Base-by-base conservation (phyloP, 495 filamentous ascomycete genomes). In the Xylaria intraflava region DNA sequence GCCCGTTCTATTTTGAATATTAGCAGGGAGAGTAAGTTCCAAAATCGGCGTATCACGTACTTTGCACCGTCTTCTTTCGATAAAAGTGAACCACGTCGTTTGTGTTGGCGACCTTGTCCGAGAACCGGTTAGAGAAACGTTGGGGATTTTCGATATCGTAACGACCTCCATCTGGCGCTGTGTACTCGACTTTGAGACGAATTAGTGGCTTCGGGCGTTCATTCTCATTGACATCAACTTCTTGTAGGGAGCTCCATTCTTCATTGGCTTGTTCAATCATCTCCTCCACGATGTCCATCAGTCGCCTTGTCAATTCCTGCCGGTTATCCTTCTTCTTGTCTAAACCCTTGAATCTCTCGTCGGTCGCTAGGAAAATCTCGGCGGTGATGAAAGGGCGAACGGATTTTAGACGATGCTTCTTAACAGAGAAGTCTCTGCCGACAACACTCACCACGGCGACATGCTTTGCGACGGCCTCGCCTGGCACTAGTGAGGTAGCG, bases 121-220 rank as follows among this genome's bases (percentile, higher is more conserved):
- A 78, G 59, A 99, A 99, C 4, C 91, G 83, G 67, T 95, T 96
- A 0, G 94, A 97, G 59, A 97, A 97, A 4, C 93, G 83, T 62
- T 97, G 93, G 14, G 93, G 93, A 55, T 99, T 99, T 62, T 97
- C 94, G 51, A 84, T 86, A 52, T 96, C 89, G 59, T 86, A 99
- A 39, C 82, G 80, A 35, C 88, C 86, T 22, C 89, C 89, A 27
- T 96, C 90, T 0, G 89, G 88, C 1, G 92, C 84, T 0, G 90
- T 84, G 55, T 86, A 93, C 59, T 99, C 93, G 6, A 99, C 92
- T 35, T 90, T 85, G 8, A 99, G 78, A 41, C 93, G 81, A 9
- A 99, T 82, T 9, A 99, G 75, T 1, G 93, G 93, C 43, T 90
- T 67, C 1, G 94, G 94, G 10, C 77, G 76, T 33, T 86, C 83